These are phyloP conservation scores for Cutaneotrichosporon sp. DNA, from an alignment of 1,284 basidiomycete species.

Conservation along the genomic window DNA sequence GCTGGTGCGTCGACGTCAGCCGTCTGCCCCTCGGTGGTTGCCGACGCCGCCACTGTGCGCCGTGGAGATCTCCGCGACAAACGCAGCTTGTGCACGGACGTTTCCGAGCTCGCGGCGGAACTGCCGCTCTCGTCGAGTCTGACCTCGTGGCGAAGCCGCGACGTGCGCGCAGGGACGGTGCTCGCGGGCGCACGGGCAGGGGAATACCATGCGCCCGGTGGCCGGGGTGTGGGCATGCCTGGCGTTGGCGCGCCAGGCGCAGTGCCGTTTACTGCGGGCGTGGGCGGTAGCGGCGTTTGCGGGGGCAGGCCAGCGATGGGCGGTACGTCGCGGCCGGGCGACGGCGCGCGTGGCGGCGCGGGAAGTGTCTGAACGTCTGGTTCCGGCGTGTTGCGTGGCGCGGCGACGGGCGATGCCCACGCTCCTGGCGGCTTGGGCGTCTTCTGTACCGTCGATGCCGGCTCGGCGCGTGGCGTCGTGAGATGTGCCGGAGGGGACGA, in stretches of 20 bases:
- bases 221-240: conserved; percentile 21
- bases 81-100: not conserved
- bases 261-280: not conserved
- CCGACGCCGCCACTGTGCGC: not conserved
- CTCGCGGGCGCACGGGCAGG: not conserved
- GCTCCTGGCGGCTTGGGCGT: conserved; percentile 7
- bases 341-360: too few relatives aligned
- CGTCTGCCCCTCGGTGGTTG: too few relatives aligned
- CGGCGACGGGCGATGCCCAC: not conserved
- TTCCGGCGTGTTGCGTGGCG: not conserved
- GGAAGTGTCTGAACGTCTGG: too few relatives aligned
- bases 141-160: conserved; percentile 14
- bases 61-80: too few relatives aligned
- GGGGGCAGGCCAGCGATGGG: not conserved
- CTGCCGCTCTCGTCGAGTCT: conserved; percentile 16
- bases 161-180: conserved; percentile 6
- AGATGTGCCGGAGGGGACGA: not conserved
- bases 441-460: not conserved
- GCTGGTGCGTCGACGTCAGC: not conserved
- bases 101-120: conserved; percentile 10
- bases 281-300: not conserved
- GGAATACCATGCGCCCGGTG: conserved; percentile 26
- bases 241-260: not conserved
- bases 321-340: not conserved
- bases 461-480: conserved; percentile 1